Base-by-base conservation (phyloP, 805 yeast genomes). In the Candida sanyiensis region DNA sequence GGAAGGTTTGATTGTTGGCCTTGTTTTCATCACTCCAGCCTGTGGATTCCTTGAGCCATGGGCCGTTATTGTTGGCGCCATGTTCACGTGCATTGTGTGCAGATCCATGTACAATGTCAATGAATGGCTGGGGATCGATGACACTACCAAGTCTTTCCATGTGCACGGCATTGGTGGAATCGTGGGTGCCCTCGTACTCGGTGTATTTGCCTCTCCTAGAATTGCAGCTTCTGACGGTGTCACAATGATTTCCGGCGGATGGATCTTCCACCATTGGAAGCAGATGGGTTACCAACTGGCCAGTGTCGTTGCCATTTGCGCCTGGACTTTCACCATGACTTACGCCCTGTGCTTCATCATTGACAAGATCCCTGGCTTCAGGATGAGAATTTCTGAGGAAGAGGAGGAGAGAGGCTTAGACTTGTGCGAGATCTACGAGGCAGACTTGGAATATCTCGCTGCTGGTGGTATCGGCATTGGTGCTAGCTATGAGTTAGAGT, bases 121-220 rank as follows among this genome's bases (percentile, higher is more conserved):
- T 60, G 80, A 79, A 54, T 66, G 86, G 55, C 62, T 83, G 35
- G 72, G 73, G 40, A 84, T 90, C 38, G 97, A 93, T 61, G 98
- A 90, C 64, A 80, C 96, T 2, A 69, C 90, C 47, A 97, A 90
- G 77, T 77, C 87, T 35, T 75, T 90, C 59, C 96, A 96, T 13
- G 96, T 89, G 72, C 98, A 90, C 77, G 97, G 96, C 39, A 73
- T 90, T 50, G 97, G 97, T 2, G 98, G 98, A 26, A 74, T 89
- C 34, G 72, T 90, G 38, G 97, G 97, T 0, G 70, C 89, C 33
- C 43, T 90, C 7, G 83, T 85, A 63, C 86, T 86, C 57, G 97
- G 85, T 7, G 59, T 90, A 2, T 88, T 93, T 57, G 96, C 86
- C 2, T 82, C 88, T 6, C 75, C 83, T 42, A 80, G 83, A 54